Evolutionary conservation across 1,284 basidiomycete species (phyloP).

Genomic region (Xerocomus amazonicus): DNA sequence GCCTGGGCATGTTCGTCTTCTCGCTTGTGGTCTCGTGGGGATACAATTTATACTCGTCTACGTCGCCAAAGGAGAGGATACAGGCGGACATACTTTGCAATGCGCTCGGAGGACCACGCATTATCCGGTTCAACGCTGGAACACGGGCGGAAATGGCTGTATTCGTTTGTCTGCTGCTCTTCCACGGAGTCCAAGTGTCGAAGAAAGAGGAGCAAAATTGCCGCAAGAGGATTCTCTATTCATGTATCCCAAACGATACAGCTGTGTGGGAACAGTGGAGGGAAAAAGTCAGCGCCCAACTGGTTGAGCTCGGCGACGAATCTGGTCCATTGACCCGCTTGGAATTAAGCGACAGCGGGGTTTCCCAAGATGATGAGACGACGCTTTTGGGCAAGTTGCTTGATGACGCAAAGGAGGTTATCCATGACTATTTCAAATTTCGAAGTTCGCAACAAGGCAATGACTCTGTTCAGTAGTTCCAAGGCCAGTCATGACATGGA

Average conservation of each 20-base stretch:
- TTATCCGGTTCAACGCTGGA: constrained; percentile 9
- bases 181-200: constrained; percentile 4
- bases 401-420: too few species aligned
- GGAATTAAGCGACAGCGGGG: too few species aligned
- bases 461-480: too few species aligned
- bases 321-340: too few species aligned
- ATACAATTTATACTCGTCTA: constrained; percentile 25
- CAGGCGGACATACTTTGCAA: constrained; percentile 19
- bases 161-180: constrained; percentile 18
- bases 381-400: too few species aligned
- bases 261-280: constrained; percentile 15
- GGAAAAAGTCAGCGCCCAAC: too few species aligned
- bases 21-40: constrained; percentile 26
- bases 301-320: too few species aligned
- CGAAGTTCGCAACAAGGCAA: too few species aligned
- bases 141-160: constrained; percentile 17
- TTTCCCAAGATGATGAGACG: too few species aligned
- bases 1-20: constrained; percentile 29
- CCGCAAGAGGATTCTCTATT: constrained; percentile 7
- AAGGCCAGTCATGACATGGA: too few species aligned
- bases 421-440: too few species aligned
- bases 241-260: constrained; percentile 19
- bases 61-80: constrained; percentile 24
- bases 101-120: constrained; percentile 7
- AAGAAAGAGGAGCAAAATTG: not conserved